Base-by-base conservation (phyloP, 202 grass and related monocot species). In the Sporobolus alterniflorus region DNA sequence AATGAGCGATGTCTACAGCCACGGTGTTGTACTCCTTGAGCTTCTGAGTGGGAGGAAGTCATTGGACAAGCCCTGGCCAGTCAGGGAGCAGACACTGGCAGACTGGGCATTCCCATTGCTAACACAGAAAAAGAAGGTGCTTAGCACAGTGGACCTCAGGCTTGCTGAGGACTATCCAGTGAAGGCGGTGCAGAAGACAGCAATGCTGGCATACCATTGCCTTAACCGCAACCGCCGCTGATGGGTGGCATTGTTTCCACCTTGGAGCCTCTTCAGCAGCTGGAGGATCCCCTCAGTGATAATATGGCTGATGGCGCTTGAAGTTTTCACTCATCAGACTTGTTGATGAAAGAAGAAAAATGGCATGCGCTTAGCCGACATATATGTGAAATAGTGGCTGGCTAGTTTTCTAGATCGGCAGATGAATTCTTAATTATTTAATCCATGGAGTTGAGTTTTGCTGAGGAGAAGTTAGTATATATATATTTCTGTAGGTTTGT, bases 1-100 rank as follows among this genome's bases (percentile, higher is more conserved):
- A 14, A 98, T 95, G 93, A 98, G 93, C 65, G 96, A 98, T 71
- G 96, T 98, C 29, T 98, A 98, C 68, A 98, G 91, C 89, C 94
- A 94, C 2, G 91, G 96, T 32, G 96, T 98, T 7, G 91, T 98
- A 39, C 76, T 98, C 24, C 83, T 98, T 13, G 93, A 98, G 90
- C 77, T 98, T 18, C 77, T 98, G 31, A 98, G 91, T 0, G 96
- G 93, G 11, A 82, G 87, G 15, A 95, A 85, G 82, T 92, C 93
- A 3, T 36, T 94, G 44, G 93, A 98, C 83, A 96, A 80, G 79
- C 94, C 89, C 7, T 83, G 91, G 7, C 96, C 91, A 10, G 79
- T 85, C 24, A 81, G 80, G 43, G 89, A 98, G 65, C 93, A 96
- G 76, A 79, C 89, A 34, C 69, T 98, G 11, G 80, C 85, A n/a